phyloP scores from a whole-genome alignment of 768 basidiomycete species.

The Sarcodon aspratus region DNA sequence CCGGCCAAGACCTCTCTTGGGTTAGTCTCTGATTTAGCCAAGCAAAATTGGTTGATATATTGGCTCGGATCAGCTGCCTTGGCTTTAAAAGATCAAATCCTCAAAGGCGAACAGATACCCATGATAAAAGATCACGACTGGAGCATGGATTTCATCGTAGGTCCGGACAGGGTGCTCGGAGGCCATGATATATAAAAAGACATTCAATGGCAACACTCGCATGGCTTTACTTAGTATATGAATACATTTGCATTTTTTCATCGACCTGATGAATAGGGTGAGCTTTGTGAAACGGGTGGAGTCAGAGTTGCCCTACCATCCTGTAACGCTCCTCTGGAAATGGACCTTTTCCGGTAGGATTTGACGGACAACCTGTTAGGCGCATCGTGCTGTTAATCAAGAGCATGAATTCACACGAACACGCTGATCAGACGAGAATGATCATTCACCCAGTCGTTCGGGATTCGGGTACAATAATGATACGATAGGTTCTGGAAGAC shows the following conservation, averaged over 20 bases:
- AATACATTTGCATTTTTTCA: not conserved
- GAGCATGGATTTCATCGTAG: conserved; percentile 51
- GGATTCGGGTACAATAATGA: conserved; percentile 28
- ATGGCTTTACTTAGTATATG: not conserved
- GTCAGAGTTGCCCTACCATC: conserved; percentile 10
- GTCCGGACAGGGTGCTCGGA: conserved; percentile 26
- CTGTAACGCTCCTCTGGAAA: conserved; percentile 16
- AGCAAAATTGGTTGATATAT: conserved; percentile 4
- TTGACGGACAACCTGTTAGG: conserved; percentile 25
- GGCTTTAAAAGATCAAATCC: conserved; percentile 50
- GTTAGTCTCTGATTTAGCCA: conserved; percentile 24
- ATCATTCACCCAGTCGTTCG: conserved; percentile 28
- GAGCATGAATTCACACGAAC: conserved; percentile 7
- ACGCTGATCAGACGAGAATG: conserved; percentile 1
- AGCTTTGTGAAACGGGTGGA: not conserved
- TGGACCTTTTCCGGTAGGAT: conserved; percentile 5
- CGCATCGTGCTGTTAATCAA: conserved; percentile 25
- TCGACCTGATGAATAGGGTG: conserved; percentile 6
- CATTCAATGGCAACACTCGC: not conserved
- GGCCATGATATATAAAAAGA: too few species aligned
- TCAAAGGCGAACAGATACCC: conserved; percentile 41
- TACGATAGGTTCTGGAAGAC: conserved; percentile 28
- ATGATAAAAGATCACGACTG: conserved; percentile 41
- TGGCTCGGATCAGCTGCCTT: conserved; percentile 38
- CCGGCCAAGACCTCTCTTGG: conserved; percentile 41